Conservation (phyloP, 2,329 filamentous ascomycete genomes). For the Penicillium fuscoglaucum region DNA sequence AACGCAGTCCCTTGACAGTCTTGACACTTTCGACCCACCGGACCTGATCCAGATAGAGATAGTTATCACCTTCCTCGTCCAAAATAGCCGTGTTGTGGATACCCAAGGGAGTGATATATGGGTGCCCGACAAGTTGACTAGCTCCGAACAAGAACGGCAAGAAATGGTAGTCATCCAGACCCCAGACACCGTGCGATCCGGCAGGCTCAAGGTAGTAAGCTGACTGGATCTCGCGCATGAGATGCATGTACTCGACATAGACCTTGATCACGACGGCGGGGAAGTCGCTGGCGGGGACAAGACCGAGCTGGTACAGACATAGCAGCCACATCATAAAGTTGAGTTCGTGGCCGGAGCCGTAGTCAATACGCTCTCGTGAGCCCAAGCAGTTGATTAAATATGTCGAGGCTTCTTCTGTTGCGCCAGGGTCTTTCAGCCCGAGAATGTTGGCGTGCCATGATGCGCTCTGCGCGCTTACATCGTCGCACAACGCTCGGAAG, state of each 20-base stretch:
- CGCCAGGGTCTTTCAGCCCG: slow-evolving; percentile 44
- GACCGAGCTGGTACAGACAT: slow-evolving; percentile 78
- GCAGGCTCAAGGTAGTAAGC: slow-evolving; percentile 97
- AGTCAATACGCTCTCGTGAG: slow-evolving; percentile 85
- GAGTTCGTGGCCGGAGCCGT: slow-evolving; percentile 94
- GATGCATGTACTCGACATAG: slow-evolving; percentile 75
- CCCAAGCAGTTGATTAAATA: slow-evolving; percentile 86
- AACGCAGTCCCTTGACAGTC: slow-evolving; percentile 87
- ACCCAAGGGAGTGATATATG: slow-evolving; percentile 71
- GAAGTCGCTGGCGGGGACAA: slow-evolving; percentile 68
- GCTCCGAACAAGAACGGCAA: slow-evolving; percentile 93
- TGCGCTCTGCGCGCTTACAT: slow-evolving; percentile 42
- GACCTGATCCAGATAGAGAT: slow-evolving; percentile 89
- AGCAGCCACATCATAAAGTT: slow-evolving; percentile 97
- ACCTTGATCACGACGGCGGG: slow-evolving; percentile 71
- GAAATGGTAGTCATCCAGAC: slow-evolving; percentile 96
- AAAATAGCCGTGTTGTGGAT: slow-evolving; percentile 88
- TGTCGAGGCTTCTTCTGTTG: slow-evolving; percentile 69
- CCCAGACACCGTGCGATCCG: slow-evolving; percentile 97
- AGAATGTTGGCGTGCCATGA: slow-evolving; percentile 46
- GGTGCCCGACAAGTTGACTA: slow-evolving; percentile 82
- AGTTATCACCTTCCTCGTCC: slow-evolving; percentile 81
- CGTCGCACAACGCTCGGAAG: slow-evolving; percentile 76
- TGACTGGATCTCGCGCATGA: slow-evolving; percentile 86
- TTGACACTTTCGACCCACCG: slow-evolving; percentile 95